Conservation (phyloP, 371 early-diverging fungal genomes). For the Mortierella sp. region DNA sequence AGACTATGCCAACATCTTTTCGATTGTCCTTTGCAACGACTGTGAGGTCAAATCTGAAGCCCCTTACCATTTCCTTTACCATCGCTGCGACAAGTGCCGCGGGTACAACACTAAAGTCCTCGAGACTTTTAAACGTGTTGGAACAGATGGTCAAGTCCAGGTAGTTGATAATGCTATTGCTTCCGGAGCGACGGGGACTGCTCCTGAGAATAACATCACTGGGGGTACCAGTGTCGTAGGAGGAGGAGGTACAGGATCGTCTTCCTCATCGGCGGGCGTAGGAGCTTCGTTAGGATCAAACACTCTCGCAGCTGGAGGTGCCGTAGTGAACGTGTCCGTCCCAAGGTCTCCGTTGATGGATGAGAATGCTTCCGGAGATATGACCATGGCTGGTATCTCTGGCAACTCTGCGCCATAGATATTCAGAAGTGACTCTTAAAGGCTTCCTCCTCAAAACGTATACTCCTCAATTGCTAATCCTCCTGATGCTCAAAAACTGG, state of each 20-base stretch:
- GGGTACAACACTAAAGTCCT: conserved; percentile 95
- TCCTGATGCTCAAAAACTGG: too few relatives aligned
- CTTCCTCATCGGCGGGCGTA: not conserved
- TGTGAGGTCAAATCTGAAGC: conserved; percentile 89
- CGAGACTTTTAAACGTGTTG: conserved; percentile 65
- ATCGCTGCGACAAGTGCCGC: conserved; percentile 91
- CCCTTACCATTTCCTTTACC: conserved; percentile 95
- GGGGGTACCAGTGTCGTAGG: conserved; percentile 19
- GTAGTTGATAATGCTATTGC: conserved; percentile 40
- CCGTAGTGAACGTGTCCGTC: not conserved
- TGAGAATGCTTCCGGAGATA: conserved; percentile 50
- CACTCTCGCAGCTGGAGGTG: not conserved
- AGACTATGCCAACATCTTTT: conserved; percentile 83
- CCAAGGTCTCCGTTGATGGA: conserved; percentile 43
- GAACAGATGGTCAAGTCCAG: conserved; percentile 38
- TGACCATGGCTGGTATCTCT: conserved; percentile 47
- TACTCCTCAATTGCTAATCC: not conserved
- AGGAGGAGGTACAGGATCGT: not conserved
- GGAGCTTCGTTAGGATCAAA: conserved; percentile 7
- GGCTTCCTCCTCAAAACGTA: not conserved
- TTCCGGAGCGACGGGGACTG: conserved; percentile 28
- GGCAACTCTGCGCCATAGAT: conserved; percentile 40
- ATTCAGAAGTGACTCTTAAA: not conserved
- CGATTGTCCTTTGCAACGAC: conserved; percentile 95
- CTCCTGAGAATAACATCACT: conserved; percentile 38